These are phyloP conservation scores for Apiospora sp. DNA, from an alignment of 2,329 filamentous ascomycete genomes.

Conservation along the genomic window DNA sequence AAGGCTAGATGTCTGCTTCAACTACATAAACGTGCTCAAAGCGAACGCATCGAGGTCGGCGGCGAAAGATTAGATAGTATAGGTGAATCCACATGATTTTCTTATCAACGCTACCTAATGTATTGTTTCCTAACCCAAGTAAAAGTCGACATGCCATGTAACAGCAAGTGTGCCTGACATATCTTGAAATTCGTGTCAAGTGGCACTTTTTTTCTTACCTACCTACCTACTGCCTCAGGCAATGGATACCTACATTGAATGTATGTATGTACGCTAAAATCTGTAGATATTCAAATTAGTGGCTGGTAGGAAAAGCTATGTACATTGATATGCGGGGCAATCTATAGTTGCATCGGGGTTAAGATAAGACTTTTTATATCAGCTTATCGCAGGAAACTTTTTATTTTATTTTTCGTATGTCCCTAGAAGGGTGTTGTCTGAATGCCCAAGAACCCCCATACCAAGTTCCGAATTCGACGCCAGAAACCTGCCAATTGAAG, in stretches of 20 bases:
- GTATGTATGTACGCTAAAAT: neutral
- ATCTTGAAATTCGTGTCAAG: neutral
- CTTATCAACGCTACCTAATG: neutral
- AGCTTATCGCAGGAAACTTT: constrained; percentile 17
- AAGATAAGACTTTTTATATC: neutral
- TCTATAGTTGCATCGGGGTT: neutral
- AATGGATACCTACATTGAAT: no score
- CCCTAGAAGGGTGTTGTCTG: neutral
- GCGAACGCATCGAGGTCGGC: neutral
- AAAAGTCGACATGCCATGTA: neutral
- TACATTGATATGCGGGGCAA: neutral
- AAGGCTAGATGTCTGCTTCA: neutral
- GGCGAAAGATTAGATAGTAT: neutral
- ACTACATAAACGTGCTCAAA: neutral
- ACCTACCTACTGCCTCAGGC: neutral
- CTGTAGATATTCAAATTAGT: neutral
- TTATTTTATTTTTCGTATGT: constrained; percentile 13
- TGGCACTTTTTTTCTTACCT: neutral
- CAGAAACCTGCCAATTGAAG: neutral
- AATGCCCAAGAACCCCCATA: neutral
- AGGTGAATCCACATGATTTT: neutral
- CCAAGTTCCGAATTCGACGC: neutral
- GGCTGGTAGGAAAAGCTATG: neutral
- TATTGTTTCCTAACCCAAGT: neutral
- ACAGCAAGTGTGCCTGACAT: neutral